Evolutionary conservation across 78 protist species (phyloP), one percentile per base, ranked within the genome.

Genomic region (Dictyostelium firmibasis): DNA sequence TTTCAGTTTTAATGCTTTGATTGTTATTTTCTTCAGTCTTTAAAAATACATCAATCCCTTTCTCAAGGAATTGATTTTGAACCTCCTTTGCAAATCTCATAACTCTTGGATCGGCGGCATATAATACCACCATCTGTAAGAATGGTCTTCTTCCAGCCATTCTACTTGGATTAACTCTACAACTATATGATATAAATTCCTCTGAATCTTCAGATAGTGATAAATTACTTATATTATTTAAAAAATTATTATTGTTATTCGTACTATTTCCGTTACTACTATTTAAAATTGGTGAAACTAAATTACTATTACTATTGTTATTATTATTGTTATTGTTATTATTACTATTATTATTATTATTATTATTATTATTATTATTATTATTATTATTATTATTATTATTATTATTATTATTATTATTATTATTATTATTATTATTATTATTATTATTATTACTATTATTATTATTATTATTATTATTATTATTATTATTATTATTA

Each of bases 141-240:
- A 94, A 94, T n/a, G 96, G 96, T 74, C 96, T 78, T 81, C 96
- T 81, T 29, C 95, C 95, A 11, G 67, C 84, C 92, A 84, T 91
- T 18, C 91, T 20, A 25, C 62, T 53, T 14, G 92, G 87, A 43
- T 91, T 91, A 3, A 86, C 69, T 78, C 93, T 53, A 18, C 82
- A 64, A 25, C 36, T 20, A 53, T 44, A 64, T 27, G 93, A 88
- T 18, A 88, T 79, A 64, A 88, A 88, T 36, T 88, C 93, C 25
- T 88, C 93, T 0, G 75, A 25, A 44, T 88, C 86, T 27, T 88
- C 93, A 57, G 67, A 57, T 8, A 88, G 23, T 25, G 93, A 20
- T 44, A 88, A 67, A 60, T 60, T 82, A 35, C 76, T 43, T 33
- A 57, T 43, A 47, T n/a, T 57, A 82, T 82, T 57, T 57, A 57